phyloP scores from a whole-genome alignment of 306 rosid genomes.

The Fragaria iinumae region DNA sequence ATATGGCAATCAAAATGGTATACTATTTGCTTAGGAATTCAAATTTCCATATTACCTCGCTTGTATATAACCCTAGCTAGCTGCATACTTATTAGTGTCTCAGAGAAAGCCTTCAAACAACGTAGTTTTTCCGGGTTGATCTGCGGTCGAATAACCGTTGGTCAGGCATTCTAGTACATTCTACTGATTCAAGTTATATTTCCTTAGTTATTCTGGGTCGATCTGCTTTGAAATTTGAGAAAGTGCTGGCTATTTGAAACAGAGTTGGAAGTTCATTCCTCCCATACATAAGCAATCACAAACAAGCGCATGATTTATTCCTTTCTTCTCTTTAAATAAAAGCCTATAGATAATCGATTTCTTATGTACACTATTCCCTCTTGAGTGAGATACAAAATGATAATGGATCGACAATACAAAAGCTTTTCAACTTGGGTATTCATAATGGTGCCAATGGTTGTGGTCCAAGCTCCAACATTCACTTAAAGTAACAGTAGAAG shows the following conservation, averaged over 20 bases:
- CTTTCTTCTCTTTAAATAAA: not conserved
- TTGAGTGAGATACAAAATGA: not conserved
- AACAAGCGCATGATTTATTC: not conserved
- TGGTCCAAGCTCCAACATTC: conserved; percentile 40
- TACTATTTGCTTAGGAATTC: not conserved
- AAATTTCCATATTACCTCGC: not conserved
- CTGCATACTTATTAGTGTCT: not conserved
- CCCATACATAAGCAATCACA: not conserved
- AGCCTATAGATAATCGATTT: not conserved
- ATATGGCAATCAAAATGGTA: not conserved
- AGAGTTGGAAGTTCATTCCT: no score
- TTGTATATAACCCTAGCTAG: conserved; percentile 3
- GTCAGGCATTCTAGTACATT: no score
- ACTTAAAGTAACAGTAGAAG: conserved; percentile 26
- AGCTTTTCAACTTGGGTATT: conserved; percentile 1
- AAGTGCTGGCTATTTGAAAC: no score
- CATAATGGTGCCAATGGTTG: conserved; percentile 26
- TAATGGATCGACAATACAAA: not conserved
- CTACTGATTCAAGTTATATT: no score
- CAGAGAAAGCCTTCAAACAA: not conserved
- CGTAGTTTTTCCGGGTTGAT: not conserved
- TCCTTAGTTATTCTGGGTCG: no score
- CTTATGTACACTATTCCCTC: not conserved
- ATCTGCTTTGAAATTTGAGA: no score
- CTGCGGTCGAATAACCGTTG: not conserved